phyloP scores from a whole-genome alignment of 2,329 filamentous ascomycete genomes.

The Alternaria conjuncta region DNA sequence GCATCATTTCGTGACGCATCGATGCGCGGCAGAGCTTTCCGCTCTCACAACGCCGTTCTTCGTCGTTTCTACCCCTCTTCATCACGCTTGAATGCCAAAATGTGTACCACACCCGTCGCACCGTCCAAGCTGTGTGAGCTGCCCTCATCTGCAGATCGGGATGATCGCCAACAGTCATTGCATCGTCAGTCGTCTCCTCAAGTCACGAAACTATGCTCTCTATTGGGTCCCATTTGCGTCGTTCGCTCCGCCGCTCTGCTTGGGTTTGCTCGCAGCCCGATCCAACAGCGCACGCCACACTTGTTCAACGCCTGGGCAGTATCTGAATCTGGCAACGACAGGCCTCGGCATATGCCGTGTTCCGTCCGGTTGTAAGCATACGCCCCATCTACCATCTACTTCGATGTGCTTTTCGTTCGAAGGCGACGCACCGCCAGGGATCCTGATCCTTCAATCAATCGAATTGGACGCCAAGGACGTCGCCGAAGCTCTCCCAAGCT shows the following conservation, averaged over 20 bases:
- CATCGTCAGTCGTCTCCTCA: neutral
- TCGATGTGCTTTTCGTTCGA: neutral
- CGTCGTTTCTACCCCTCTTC: neutral
- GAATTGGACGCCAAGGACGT: neutral
- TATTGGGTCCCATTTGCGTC: neutral
- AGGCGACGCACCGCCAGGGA: neutral
- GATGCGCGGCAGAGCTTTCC: neutral
- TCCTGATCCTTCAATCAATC: neutral
- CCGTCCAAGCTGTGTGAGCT: neutral
- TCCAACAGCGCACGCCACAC: neutral
- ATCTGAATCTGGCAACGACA: neutral
- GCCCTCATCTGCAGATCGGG: neutral
- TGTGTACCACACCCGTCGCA: neutral
- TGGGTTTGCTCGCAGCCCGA: neutral
- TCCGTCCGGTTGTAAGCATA: neutral
- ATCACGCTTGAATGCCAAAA: neutral
- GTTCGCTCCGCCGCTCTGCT: neutral
- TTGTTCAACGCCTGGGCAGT: neutral
- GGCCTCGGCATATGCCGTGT: neutral
- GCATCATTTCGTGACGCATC: neutral
- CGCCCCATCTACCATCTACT: neutral
- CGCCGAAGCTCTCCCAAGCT: too few species aligned
- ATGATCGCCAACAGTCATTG: neutral
- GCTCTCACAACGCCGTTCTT: neutral
- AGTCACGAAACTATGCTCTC: neutral